Evolutionary conservation across 1,284 basidiomycete species (phyloP).

Genomic region (Athelia psychrophila): DNA sequence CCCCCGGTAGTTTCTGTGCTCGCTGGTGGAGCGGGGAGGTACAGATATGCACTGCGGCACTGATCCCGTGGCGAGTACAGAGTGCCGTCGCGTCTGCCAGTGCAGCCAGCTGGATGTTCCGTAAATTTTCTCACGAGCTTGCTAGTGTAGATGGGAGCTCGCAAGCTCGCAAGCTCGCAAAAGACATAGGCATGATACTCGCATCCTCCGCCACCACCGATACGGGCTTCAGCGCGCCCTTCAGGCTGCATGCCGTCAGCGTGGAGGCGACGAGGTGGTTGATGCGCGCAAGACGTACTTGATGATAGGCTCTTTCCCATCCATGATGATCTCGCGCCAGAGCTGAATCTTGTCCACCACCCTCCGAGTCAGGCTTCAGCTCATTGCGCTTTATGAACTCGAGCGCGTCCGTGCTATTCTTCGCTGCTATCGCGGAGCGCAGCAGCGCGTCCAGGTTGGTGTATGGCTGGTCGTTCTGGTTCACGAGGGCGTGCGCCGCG

Average conservation of each 20-base stretch:
- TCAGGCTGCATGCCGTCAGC: conserved; percentile 46
- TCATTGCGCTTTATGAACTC: conserved; percentile 74
- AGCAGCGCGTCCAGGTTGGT: conserved; percentile 63
- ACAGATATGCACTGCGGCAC: too few species aligned
- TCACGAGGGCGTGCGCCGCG: conserved; percentile 57
- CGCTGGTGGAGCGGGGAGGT: too few species aligned
- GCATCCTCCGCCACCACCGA: conserved; percentile 67
- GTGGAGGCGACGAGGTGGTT: background rate
- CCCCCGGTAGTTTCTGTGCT: too few species aligned
- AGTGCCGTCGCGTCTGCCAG: too few species aligned
- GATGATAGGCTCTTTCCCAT: conserved; percentile 46
- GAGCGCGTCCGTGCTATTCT: conserved; percentile 33
- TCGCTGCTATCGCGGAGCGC: conserved; percentile 44
- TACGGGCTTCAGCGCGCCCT: conserved; percentile 71
- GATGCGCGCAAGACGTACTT: conserved; percentile 38
- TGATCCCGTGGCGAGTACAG: too few species aligned
- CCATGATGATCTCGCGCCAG: conserved; percentile 62
- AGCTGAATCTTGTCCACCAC: conserved; percentile 65
- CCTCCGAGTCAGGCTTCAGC: conserved; percentile 43
- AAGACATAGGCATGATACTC: too few species aligned
- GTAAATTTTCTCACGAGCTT: too few species aligned
- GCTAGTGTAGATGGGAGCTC: too few species aligned
- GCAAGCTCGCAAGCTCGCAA: too few species aligned
- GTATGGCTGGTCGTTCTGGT: conserved; percentile 62
- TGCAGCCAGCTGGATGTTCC: too few species aligned